Conservation (phyloP, 176 grass and related monocot genomes). For the Zoysia pacifica region DNA sequence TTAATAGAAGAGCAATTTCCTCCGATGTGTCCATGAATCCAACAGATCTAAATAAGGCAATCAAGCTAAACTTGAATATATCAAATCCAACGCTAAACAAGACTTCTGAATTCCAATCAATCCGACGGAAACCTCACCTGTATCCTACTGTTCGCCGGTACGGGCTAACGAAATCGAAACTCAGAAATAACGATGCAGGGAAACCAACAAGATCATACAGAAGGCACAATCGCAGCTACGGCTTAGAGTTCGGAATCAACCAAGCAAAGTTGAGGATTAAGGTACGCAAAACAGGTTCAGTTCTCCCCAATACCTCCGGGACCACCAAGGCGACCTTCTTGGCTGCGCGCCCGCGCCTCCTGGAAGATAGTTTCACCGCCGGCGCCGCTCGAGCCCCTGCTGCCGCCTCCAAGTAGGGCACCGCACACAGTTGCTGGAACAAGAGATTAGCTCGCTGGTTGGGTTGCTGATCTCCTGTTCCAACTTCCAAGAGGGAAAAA, state of each 20-base stretch:
- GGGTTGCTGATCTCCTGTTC: neutral
- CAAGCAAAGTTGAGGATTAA: neutral
- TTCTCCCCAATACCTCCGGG: slow-evolving; percentile 1
- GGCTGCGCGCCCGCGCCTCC: neutral
- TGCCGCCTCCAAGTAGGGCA: neutral
- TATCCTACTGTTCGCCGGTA: neutral
- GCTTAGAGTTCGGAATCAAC: neutral
- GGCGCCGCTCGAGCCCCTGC: neutral
- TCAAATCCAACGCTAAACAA: neutral
- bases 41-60: neutral
- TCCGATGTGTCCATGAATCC: neutral
- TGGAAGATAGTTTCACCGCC: neutral
- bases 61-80: neutral
- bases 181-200: neutral
- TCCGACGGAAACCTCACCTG: neutral
- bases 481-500: neutral
- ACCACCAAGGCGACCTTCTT: neutral
- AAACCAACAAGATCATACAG: neutral
- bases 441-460: too few relatives aligned
- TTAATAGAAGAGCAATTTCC: neutral
- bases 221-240: neutral
- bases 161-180: neutral
- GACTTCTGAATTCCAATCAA: neutral
- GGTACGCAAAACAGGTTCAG: neutral
- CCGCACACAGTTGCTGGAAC: too few relatives aligned